Percentiles rank a stretch among this genome's conserved stretches.
phyloP scores from a whole-genome alignment of 1,284 basidiomycete genomes.

The Ganoderma sinense region DNA sequence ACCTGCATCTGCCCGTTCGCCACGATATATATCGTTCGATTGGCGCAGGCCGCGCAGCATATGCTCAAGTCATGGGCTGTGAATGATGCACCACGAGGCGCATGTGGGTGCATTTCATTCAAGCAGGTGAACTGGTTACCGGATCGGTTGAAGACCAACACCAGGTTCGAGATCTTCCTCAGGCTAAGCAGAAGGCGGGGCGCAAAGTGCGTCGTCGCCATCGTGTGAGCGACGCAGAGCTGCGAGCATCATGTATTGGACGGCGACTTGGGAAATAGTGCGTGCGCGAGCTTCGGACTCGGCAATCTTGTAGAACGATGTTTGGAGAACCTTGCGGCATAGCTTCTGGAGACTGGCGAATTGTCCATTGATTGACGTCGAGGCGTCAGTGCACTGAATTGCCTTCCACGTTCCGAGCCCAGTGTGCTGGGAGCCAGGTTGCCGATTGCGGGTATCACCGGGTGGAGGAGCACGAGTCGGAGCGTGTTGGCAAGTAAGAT shows the following conservation, averaged over 20 bases:
- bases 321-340: constrained; percentile 26
- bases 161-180: not conserved
- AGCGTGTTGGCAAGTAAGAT: constrained; percentile 11
- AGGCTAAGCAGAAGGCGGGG: constrained; percentile 7
- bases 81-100: not conserved
- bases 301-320: constrained; percentile 17
- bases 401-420: constrained; percentile 12
- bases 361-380: constrained; percentile 30
- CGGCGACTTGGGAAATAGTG: constrained; percentile 25
- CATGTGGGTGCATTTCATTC: constrained; percentile 20
- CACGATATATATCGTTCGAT: constrained; percentile 3
- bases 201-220: not conserved
- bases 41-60: constrained; percentile 5
- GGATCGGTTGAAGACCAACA: constrained; percentile 10
- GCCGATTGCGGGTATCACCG: constrained; percentile 18
- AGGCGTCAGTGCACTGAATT: constrained; percentile 22
- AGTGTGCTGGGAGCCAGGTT: constrained; percentile 5
- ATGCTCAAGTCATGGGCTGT: constrained; percentile 4
- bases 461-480: constrained; percentile 1
- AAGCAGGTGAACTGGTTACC: constrained; percentile 16
- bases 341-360: constrained; percentile 21
- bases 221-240: constrained; percentile 16
- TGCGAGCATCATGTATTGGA: constrained; percentile 13
- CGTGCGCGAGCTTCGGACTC: constrained; percentile 14
- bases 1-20: constrained; percentile 1